Base-by-base conservation (phyloP, 2,329 filamentous ascomycete genomes). In the Ilyonectria destructans region DNA sequence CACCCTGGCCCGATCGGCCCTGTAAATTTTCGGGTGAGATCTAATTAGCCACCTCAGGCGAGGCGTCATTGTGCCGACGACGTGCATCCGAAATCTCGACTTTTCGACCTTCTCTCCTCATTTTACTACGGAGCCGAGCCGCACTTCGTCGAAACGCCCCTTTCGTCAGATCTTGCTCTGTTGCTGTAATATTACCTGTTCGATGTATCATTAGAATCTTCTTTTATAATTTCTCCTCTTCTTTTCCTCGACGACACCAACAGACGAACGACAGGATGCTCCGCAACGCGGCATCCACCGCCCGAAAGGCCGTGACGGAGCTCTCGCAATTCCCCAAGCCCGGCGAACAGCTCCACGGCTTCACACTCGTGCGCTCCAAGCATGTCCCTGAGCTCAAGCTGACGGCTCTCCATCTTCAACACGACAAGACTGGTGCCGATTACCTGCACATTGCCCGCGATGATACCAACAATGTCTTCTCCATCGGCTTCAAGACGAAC, bases 381-480 rank as follows among this genome's bases (percentile, higher is more conserved):
- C 93, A 97, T 83, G 93, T 99, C 2, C 94, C 95, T 0, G 96
- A 99, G 84, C 89, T 98, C 56, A 93, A 98, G 81, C 84, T 99
- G 77, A 97, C 95, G 1, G 96, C 96, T 6, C 83, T 98, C 60
- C 93, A 97, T 71, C 88, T 99, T 70, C 91, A 93, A 77, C 96
- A 99, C 80, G 93, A 98, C 84, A 95, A 95, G 85, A 99, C 96
- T 0, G 94, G 95, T 68, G 96, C 96, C 71, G 94, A 99, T 74
- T 98, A 98, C 79, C 87, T 99, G 54, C 96, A 99, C 83, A 92
- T 99, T 75, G 96, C 95, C 17, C 89, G 96, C 75, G 95, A 98
- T 65, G 96, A 99, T 79, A 93, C 92, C 85, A 99, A 99, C 85
- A 99, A 99, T 93, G 96, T 98, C 79, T 99, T 99, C 83, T 97